A percentile compares a stretch with the other conserved stretches of the same genome.
Evolutionary conservation across 352 stramenopile genomes (phyloP).

Genomic region (Hyaloperonospora arabidopsidis): DNA sequence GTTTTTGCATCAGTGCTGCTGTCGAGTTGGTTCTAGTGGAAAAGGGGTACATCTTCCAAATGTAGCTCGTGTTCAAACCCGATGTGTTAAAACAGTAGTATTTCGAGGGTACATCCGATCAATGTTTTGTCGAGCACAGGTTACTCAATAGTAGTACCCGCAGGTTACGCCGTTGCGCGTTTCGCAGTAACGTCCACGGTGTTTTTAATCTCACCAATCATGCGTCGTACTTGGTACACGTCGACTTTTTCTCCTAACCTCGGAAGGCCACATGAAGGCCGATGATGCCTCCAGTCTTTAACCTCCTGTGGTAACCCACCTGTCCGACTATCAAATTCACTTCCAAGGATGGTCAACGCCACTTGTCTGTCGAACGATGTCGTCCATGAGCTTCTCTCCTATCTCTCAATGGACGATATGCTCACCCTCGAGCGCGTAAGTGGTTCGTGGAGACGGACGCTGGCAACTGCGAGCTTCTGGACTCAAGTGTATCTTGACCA

Average conservation of each 20-base stretch:
- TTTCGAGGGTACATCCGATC: too few species aligned
- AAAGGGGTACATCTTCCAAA: too few species aligned
- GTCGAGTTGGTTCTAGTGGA: too few species aligned
- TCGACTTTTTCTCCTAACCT: background rate
- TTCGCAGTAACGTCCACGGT: too few species aligned
- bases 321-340: background rate
- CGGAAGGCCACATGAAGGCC: background rate
- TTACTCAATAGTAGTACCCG: too few species aligned
- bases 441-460: slow-evolving; percentile 23
- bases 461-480: background rate
- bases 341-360: slow-evolving; percentile 14
- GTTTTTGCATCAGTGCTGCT: too few species aligned
- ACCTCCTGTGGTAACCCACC: too few species aligned
- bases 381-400: slow-evolving; percentile 25
- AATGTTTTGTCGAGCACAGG: too few species aligned
- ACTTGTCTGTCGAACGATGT: slow-evolving; percentile 16
- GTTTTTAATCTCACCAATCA: background rate
- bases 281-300: too few species aligned
- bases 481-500: slow-evolving; percentile 15
- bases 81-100: too few species aligned
- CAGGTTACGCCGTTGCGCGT: too few species aligned
- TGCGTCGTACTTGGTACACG: background rate
- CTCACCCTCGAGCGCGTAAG: slow-evolving; percentile 30
- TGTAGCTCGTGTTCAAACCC: too few species aligned
- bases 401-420: slow-evolving; percentile 38